Conservation (phyloP, 2,329 filamentous ascomycete genomes). For the Hymenoscyphus fructigenus region DNA sequence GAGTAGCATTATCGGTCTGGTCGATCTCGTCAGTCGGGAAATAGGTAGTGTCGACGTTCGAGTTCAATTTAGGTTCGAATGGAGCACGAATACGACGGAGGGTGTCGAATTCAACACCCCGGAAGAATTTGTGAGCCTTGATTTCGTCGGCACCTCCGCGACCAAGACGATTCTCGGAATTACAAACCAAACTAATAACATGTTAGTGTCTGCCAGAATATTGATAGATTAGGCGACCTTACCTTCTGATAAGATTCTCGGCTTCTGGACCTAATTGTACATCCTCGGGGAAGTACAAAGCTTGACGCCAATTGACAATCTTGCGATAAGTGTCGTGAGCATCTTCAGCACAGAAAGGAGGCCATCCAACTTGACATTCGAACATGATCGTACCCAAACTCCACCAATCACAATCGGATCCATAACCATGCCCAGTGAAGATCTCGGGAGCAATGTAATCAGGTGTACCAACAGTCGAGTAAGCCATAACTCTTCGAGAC, state of each 20-base stretch:
- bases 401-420: conserved; percentile 99
- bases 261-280: conserved; percentile 85
- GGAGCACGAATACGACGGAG: conserved; percentile 90
- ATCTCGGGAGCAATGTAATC: conserved; percentile 99
- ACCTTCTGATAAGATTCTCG: conserved; percentile 90
- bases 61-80: conserved; percentile 90
- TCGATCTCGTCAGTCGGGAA: conserved; percentile 99
- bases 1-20: conserved; percentile 88
- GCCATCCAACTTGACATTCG: conserved; percentile 97
- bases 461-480: conserved; percentile 95
- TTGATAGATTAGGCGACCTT: conserved; percentile 37
- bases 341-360: conserved; percentile 97
- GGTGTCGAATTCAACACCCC: conserved; percentile 91
- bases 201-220: conserved; percentile 30
- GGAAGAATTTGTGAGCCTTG: conserved; percentile 94
- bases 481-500: conserved; percentile 91
- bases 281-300: conserved; percentile 94
- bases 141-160: conserved; percentile 86
- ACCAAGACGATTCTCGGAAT: conserved; percentile 88
- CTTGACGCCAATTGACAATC: conserved; percentile 97
- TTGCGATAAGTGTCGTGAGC: conserved; percentile 97
- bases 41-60: conserved; percentile 94
- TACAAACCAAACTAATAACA: conserved; percentile 76
- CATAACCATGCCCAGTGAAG: conserved; percentile 94
- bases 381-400: conserved; percentile 99